Base-by-base conservation (phyloP, 306 rosid genomes). In the Cicer pinnatifidum region DNA sequence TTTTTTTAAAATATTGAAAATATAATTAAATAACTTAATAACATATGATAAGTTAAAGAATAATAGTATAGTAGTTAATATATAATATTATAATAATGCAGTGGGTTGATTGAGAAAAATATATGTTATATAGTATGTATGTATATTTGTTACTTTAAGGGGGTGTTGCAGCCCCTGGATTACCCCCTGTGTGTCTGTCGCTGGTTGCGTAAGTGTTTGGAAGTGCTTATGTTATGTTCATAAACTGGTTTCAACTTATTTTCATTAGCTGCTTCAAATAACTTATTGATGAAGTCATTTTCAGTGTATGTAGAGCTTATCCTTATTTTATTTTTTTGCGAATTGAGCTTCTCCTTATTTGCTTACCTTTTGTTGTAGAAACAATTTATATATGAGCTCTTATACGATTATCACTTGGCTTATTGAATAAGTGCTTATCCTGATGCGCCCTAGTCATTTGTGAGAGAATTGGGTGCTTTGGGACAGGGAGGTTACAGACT, bases 221-320 rank as follows among this genome's bases (percentile, higher is more conserved):
- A 20, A 56, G 12, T 19, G 37, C 61, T 56, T 19, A 17, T 19
- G 61, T 54, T 9, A 56, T 56, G 61, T 56, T 20, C 38, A 10
- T 48, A 48, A n/a, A 48, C 53, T 48, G 53, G 9, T 56, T 56
- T 56, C 37, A 23, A n/a, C 61, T 20, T 9, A 56, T 56, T 56
- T 52, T 52, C 59, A 54, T 53, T 8, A 53, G 33, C 60, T 53
- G 19, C 60, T 52, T 11, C 60, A 53, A 53, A 17, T 53, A 53
- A 33, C 33, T 53, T 53, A 53, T 53, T 9, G 59, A 53, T 53
- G 59, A 16, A 17, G 6, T 53, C 8, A 28, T 16, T 19, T 54
- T 54, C n/a, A 54, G 37, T 54, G 9, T 54, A 19, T 19, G 61
- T 11, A 54, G 13, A 54, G 37, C 11, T 54, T 9, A 54, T 54